These are phyloP conservation scores for Solanum hybrid DNA, from an alignment of 305 asterid genomes.

Conservation along the genomic window DNA sequence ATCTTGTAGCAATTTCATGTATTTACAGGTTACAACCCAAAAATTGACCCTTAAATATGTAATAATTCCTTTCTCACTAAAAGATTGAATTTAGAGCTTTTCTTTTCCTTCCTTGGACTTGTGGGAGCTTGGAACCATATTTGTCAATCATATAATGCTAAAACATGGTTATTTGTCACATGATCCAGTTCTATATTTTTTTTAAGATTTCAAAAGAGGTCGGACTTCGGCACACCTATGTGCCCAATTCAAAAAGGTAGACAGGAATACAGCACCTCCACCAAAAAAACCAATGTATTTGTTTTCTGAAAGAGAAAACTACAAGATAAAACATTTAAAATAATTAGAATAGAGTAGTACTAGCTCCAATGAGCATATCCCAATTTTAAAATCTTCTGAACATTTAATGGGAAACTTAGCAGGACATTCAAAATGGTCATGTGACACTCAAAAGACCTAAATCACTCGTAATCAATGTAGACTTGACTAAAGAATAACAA, in stretches of 20 bases:
- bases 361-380: neutral
- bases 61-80: neutral
- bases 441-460: neutral
- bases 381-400: neutral
- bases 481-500: neutral
- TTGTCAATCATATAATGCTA: neutral
- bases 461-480: neutral
- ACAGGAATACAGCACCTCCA: neutral
- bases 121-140: neutral
- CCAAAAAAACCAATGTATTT: neutral
- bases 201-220: neutral
- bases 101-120: neutral
- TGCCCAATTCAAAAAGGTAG: neutral
- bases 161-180: slow-evolving; percentile 1
- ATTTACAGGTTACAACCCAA: neutral
- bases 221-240: neutral
- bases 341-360: neutral
- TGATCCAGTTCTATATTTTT: neutral
- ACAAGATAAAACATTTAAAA: neutral
- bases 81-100: neutral
- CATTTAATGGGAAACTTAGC: neutral
- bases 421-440: neutral
- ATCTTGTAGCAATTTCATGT: neutral
- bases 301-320: neutral
- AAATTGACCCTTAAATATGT: neutral